Evolutionary conservation across 2,329 filamentous ascomycete species (phyloP), one percentile per base, ranked within the genome.

Genomic region (Diaporthe longicolla): DNA sequence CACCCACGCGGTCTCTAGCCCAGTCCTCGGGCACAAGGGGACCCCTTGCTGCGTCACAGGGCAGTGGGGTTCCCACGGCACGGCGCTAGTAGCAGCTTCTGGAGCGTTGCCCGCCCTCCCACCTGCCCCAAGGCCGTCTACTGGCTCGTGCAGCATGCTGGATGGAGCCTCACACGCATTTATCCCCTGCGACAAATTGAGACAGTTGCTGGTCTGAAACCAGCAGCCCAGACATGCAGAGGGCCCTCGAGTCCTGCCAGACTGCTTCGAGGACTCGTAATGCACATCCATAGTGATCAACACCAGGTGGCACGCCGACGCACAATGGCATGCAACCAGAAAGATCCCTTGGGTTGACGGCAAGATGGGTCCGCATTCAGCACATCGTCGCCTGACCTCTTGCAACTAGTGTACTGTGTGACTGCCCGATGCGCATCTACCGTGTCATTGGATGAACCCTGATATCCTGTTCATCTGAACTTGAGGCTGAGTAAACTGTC

Each of bases 101-200:
- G 45, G 57, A 32, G 26, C 21, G 32, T 54, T 52, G 57, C 24
- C 68, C 54, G 54, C 68, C 32, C 40, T 26, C 68, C 43, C 2
- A 37, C 11, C 26, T 6, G 9, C 57, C 29, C 58, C 24, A 50
- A 48, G 55, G 57, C 50, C 69, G 54, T 19, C 69, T 63, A 19
- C 69, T 71, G 69, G 69, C 69, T 71, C 57, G 69, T 71, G 69
- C 69, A 61, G 45, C 69, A 54, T 63, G n/a, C 48, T 63, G 35
- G 29, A 71, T 57, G 55, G 54, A 66, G 37, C 37, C 43, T 45
- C 54, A 21, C 2, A 37, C 2, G 19, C 29, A 52, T 66, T 50
- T 52, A 19, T 54, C 48, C 45, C 63, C 48, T 68, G 63, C 32
- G 63, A 54, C 48, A 68, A 37, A 68, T 68, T 54, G 63, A 68